Conservation (phyloP, 768 basidiomycete genomes). For the Lactifluus piperatus region DNA sequence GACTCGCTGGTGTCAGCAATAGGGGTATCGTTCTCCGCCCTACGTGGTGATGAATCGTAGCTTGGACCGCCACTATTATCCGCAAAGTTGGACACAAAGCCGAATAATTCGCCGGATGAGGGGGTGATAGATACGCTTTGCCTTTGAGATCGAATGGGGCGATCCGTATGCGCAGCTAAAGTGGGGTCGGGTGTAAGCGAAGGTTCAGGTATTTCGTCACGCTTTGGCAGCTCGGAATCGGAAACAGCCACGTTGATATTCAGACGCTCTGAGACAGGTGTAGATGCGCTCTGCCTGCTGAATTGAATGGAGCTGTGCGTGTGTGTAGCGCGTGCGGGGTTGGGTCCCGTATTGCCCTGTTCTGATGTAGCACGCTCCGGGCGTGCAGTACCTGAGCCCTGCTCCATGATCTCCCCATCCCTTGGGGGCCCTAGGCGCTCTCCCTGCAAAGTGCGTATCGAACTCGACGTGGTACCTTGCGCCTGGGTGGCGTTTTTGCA, state of each 20-base stretch:
- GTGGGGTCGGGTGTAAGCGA: not conserved
- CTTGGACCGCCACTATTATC: not conserved
- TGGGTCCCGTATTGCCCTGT: no score
- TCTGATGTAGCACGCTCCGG: not conserved
- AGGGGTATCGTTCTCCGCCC: constrained; percentile 3
- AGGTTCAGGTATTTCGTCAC: not conserved
- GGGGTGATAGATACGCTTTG: not conserved
- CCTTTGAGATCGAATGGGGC: not conserved
- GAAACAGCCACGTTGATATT: not conserved
- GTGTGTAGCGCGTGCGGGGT: no score
- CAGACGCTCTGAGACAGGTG: not conserved
- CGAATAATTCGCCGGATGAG: not conserved
- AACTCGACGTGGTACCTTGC: not conserved
- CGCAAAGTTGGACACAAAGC: not conserved
- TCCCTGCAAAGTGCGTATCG: no score
- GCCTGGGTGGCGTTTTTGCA: not conserved
- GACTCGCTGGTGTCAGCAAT: not conserved
- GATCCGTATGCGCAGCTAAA: not conserved
- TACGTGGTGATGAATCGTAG: constrained; percentile 10
- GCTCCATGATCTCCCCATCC: not conserved
- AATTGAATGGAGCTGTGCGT: no score
- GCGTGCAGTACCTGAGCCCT: constrained; percentile 4
- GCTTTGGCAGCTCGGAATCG: not conserved
- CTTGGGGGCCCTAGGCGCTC: no score
- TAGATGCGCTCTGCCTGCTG: no score